phyloP scores from a whole-genome alignment of 2,329 filamentous ascomycete genomes.

The Venturia effusa region DNA sequence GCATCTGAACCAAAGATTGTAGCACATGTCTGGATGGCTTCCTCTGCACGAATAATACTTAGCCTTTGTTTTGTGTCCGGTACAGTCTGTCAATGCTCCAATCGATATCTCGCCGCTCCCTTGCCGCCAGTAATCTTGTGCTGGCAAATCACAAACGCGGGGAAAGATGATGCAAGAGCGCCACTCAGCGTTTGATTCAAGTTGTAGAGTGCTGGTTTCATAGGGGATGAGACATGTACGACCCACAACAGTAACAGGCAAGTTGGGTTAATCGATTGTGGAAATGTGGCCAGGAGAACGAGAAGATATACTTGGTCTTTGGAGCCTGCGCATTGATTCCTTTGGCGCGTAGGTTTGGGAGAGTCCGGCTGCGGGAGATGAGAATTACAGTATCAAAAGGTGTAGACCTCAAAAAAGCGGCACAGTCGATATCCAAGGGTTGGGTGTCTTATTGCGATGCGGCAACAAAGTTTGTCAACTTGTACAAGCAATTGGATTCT shows the following conservation, averaged over 20 bases:
- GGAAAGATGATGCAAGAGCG: not conserved
- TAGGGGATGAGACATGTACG: not conserved
- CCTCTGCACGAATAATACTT: not conserved
- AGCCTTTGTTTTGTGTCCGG: slow-evolving; percentile 4
- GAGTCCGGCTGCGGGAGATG: too few species aligned
- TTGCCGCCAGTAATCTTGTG: not conserved
- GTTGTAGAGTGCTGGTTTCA: not conserved
- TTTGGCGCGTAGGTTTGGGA: not conserved
- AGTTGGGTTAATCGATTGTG: not conserved
- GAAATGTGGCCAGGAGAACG: not conserved
- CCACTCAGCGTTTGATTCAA: not conserved
- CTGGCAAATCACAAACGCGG: not conserved
- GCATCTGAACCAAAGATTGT: not conserved
- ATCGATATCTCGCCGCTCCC: not conserved
- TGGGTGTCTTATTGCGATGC: too few species aligned
- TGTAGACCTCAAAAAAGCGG: too few species aligned
- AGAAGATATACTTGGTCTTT: not conserved
- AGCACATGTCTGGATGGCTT: not conserved
- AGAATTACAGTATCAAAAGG: not conserved
- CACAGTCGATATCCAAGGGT: too few species aligned
- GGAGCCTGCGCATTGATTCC: not conserved
- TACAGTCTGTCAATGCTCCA: not conserved
- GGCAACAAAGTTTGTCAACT: too few species aligned
- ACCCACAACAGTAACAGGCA: not conserved
- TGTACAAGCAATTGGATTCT: too few species aligned